Evolutionary conservation across 495 filamentous ascomycete species (phyloP), one percentile per base, ranked within the genome.

Genomic region (Daldinia caldariorum): DNA sequence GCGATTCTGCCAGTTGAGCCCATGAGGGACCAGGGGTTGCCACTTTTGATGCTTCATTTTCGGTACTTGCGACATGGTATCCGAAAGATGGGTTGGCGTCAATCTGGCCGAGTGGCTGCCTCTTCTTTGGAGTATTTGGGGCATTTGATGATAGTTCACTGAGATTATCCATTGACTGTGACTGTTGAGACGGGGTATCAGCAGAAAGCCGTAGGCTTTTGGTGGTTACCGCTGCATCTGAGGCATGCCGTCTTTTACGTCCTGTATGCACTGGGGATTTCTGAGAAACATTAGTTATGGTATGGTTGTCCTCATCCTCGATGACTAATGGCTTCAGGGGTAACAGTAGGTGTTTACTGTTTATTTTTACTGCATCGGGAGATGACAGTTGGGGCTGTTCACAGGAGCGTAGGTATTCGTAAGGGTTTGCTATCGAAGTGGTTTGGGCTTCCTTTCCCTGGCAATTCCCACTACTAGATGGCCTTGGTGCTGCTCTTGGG

Each of bases 31-130:
- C 38, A 20, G 45, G 35, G 13, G 18, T 0, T 3, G 39, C n/a
- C 2, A 0, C 31, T 38, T 62, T 14, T 32, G 20, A 56, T 22
- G 13, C 5, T 62, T 35, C 14, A 32, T 29, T 45, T 29, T 59
- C 35, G 16, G 29, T 13, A 2, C 59, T 66, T 13, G 55, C n/a
- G 10, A 12, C 7, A 9, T 14, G 55, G 37, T 56, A 9, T 26
- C 62, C 57, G 41, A 47, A 8, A 26, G 47, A 41, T 31, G 53
- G 47, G 39, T 77, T 77, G 7, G 45, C 13, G 29, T 72, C 65
- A 35, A 77, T 57, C 22, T 69, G 66, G 41, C 67, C 61, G 6
- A 77, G 75, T 26, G 75, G 69, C 32, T 75, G 50, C 57, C 60
- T 72, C 16, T 7, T 45, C 39, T 22, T 54, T 43, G 9, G 32